Percentiles rank a stretch among this genome's conserved stretches.
Evolutionary conservation across 352 stramenopile species (phyloP).

Genomic region (Vaucheria bursata): DNA sequence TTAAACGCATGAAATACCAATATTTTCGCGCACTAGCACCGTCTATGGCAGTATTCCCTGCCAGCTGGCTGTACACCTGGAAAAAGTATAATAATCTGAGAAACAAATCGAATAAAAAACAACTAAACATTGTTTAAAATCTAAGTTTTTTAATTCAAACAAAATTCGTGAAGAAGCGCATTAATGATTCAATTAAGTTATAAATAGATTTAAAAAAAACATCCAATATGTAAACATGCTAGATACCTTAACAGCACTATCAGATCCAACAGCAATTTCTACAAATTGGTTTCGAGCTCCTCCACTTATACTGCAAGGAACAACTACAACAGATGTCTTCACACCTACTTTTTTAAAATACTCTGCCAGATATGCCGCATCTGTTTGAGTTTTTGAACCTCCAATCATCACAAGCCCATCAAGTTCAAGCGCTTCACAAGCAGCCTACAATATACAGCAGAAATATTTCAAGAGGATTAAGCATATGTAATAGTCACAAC

Average conservation of each 20-base stretch:
- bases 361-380: slow-evolving; percentile 53
- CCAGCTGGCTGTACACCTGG: slow-evolving; percentile 50
- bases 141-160: no score
- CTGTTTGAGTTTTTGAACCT: slow-evolving; percentile 51
- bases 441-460: no score
- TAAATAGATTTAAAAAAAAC: no score
- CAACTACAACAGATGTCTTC: slow-evolving; percentile 51
- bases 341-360: slow-evolving; percentile 50
- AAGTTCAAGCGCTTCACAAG: slow-evolving; percentile 47
- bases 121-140: background rate
- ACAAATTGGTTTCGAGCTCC: slow-evolving; percentile 57
- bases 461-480: no score
- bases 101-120: background rate
- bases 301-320: slow-evolving; percentile 52
- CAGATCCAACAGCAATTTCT: slow-evolving; percentile 54
- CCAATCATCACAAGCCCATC: slow-evolving; percentile 55
- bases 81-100: no score
- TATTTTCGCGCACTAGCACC: slow-evolving; percentile 53
- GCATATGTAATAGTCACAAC: no score
- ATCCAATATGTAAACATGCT: background rate
- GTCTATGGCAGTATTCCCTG: slow-evolving; percentile 56
- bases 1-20: slow-evolving; percentile 57
- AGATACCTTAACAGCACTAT: slow-evolving; percentile 49
- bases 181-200: no score
- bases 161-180: no score